A percentile compares a stretch with the other conserved stretches of the same genome.
These are phyloP conservation scores for Saturnispora gosingensis DNA, from an alignment of 805 yeast genomes.

Conservation along the genomic window DNA sequence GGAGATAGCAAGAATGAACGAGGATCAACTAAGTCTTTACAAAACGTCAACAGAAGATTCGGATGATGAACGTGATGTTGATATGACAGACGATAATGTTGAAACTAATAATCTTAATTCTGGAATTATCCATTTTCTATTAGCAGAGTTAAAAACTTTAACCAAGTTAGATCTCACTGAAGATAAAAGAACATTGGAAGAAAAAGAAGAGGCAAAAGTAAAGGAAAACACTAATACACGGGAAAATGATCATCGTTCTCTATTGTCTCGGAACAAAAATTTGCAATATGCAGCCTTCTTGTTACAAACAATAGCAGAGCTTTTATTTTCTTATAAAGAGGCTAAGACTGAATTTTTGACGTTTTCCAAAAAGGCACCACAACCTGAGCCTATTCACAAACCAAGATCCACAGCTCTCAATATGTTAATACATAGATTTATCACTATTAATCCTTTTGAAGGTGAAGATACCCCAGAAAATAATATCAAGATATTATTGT, in stretches of 20 bases:
- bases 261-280: conserved; percentile 39
- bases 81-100: conserved; percentile 11
- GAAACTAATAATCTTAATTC: conserved; percentile 23
- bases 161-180: conserved; percentile 22
- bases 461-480: conserved; percentile 27
- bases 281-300: conserved; percentile 63
- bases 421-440: conserved; percentile 63
- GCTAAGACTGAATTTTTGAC: conserved; percentile 77
- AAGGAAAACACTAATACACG: conserved; percentile 13
- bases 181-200: conserved; percentile 11
- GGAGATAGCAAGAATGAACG: conserved; percentile 14
- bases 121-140: conserved; percentile 54
- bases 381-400: conserved; percentile 33
- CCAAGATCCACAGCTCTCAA: conserved; percentile 75
- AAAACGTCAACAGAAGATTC: conserved; percentile 4
- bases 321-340: conserved; percentile 68
- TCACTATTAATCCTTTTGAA: conserved; percentile 43
- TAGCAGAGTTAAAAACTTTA: conserved; percentile 53
- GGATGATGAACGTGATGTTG: conserved; percentile 18
- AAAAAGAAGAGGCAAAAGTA: conserved; percentile 18
- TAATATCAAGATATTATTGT: conserved; percentile 47
- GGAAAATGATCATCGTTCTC: conserved; percentile 17
- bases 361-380: conserved; percentile 48
- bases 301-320: conserved; percentile 57
- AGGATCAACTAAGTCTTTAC: conserved; percentile 17